Evolutionary conservation across 2,329 filamentous ascomycete genomes (phyloP).

Genomic region (Leptographium radiaticola): DNA sequence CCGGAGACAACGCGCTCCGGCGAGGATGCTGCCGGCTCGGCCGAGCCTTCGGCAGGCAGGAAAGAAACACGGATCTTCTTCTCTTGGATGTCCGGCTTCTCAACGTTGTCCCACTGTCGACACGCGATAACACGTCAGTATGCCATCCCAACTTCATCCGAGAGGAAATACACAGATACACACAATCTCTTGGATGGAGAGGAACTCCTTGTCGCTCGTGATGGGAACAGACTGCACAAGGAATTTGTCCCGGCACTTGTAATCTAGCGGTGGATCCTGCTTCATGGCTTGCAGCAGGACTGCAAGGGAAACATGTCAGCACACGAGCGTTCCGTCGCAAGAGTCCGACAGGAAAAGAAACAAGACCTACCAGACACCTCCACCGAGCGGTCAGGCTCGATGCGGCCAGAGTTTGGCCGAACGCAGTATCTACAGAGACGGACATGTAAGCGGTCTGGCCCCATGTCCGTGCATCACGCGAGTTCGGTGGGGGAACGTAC

Average conservation of each 20-base stretch:
- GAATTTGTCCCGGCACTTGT: constrained; percentile 49
- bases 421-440: constrained; percentile 70
- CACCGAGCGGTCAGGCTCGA: constrained; percentile 79
- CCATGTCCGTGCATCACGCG: no score
- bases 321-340: background rate
- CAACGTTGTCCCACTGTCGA: constrained; percentile 60
- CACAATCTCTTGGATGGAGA: constrained; percentile 71
- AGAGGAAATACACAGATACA: constrained; percentile 18
- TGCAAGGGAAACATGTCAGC: constrained; percentile 22
- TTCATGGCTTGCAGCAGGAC: constrained; percentile 98
- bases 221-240: constrained; percentile 35
- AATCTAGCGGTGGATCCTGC: constrained; percentile 72
- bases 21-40: constrained; percentile 17
- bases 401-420: constrained; percentile 88
- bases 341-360: background rate
- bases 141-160: background rate
- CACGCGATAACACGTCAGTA: background rate
- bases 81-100: constrained; percentile 73
- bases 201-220: constrained; percentile 69
- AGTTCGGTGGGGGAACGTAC: constrained; percentile 41
- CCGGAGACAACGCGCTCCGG: constrained; percentile 15
- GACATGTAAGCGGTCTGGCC: constrained; percentile 9
- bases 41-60: constrained; percentile 40
- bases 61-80: constrained; percentile 92
- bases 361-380: constrained; percentile 76